Evolutionary conservation across 169 alveolate species (phyloP).

Genomic region (Eimeria necatrix): DNA sequence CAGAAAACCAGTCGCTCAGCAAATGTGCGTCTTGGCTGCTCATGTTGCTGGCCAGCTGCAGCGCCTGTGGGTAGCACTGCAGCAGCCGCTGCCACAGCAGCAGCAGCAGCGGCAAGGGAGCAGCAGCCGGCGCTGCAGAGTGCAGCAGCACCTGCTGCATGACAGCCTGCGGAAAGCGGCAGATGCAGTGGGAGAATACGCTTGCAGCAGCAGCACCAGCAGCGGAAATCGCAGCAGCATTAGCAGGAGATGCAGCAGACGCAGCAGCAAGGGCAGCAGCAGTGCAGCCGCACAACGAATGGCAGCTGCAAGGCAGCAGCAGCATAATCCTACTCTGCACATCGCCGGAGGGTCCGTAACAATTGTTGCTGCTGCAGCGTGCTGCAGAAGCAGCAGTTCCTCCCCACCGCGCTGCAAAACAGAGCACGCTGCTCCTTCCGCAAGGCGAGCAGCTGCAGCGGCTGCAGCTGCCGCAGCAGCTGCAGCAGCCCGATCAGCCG

Average conservation of each 20-base stretch:
- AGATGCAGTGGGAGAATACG: not conserved
- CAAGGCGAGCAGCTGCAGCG: constrained; percentile 56
- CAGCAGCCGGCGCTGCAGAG: constrained; percentile 36
- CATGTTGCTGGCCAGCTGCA: constrained; percentile 44
- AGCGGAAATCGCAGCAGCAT: not conserved
- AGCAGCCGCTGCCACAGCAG: constrained; percentile 73
- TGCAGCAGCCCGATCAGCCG: not conserved
- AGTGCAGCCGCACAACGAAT: not conserved
- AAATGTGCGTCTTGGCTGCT: not conserved
- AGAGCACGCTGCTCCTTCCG: constrained; percentile 10
- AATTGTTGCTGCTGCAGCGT: not conserved
- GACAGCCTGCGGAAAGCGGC: constrained; percentile 4
- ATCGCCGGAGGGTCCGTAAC: constrained; percentile 15
- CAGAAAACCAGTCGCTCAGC: not conserved
- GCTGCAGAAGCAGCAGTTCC: constrained; percentile 63
- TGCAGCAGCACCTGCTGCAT: constrained; percentile 68
- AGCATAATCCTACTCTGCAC: not conserved
- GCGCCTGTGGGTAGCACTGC: constrained; percentile 58
- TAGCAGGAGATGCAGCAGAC: not conserved
- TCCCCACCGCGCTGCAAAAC: constrained; percentile 17
- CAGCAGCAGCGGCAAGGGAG: constrained; percentile 40
- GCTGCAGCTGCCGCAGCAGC: not conserved
- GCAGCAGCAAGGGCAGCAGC: constrained; percentile 3
- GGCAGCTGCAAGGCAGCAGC: constrained; percentile 22
- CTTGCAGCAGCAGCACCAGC: constrained; percentile 9